Evolutionary conservation across 305 asterid genomes (phyloP).

Genomic region (Fraxinus nigra): DNA sequence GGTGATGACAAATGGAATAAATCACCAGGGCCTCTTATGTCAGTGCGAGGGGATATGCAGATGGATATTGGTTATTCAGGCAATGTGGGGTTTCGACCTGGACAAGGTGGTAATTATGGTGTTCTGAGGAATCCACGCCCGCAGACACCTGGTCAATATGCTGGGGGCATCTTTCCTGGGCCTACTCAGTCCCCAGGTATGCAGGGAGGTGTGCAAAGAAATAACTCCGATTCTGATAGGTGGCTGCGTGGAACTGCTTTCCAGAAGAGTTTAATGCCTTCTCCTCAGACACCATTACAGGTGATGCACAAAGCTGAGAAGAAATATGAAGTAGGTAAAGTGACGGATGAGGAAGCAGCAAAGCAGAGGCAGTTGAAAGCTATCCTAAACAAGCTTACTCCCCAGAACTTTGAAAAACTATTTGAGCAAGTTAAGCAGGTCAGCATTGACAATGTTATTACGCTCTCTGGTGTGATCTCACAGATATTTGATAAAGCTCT

Average conservation of each 20-base stretch:
- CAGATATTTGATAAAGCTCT: conserved; percentile 56
- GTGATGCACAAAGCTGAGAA: conserved; percentile 49
- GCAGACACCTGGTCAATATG: conserved; percentile 28
- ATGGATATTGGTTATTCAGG: conserved; percentile 27
- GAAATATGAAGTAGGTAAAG: conserved; percentile 49
- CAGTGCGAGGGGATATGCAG: conserved; percentile 32
- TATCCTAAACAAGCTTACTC: conserved; percentile 51
- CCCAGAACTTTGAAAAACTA: conserved; percentile 49
- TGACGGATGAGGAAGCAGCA: conserved; percentile 48
- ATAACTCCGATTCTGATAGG: conserved; percentile 43
- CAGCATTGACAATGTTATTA: conserved; percentile 39
- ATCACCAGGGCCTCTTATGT: conserved; percentile 31
- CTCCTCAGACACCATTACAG: conserved; percentile 44
- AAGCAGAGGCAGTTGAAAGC: conserved; percentile 49
- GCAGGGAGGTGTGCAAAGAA: conserved; percentile 37
- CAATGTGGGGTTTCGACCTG: conserved; percentile 32
- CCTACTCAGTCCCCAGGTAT: conserved; percentile 34
- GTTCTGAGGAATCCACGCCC: conserved; percentile 33
- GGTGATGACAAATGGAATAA: conserved; percentile 52
- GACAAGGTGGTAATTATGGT: conserved; percentile 35
- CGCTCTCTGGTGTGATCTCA: conserved; percentile 49
- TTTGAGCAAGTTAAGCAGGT: conserved; percentile 52
- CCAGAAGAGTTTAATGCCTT: conserved; percentile 46
- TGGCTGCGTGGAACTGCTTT: conserved; percentile 45
- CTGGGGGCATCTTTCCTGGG: conserved; percentile 31